Percentiles rank a stretch among this genome's conserved stretches.
Conservation (phyloP, 2,329 filamentous ascomycete species). For the Dothiorella sarmentorum region DNA sequence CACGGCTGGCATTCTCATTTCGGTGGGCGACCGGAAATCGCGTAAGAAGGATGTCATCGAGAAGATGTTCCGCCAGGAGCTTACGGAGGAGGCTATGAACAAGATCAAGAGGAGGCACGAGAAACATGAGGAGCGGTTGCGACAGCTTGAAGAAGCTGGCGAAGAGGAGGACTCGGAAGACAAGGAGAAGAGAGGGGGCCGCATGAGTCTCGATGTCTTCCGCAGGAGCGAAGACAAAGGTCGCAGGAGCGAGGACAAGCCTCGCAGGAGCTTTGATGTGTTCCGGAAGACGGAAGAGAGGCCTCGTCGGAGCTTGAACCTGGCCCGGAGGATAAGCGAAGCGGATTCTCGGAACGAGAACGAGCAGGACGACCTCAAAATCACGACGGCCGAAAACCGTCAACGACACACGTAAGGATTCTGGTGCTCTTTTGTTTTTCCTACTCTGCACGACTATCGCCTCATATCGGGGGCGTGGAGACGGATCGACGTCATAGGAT, state of each 20-base stretch:
- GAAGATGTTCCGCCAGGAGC: conserved; percentile 66
- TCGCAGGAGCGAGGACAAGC: neutral
- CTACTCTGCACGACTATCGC: neutral
- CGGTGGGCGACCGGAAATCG: conserved; percentile 66
- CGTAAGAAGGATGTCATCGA: conserved; percentile 79
- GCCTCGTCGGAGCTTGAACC: neutral
- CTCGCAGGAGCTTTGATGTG: conserved; percentile 3
- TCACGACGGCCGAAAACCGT: neutral
- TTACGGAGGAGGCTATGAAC: conserved; percentile 60
- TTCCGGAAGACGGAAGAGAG: neutral
- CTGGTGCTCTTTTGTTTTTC: neutral
- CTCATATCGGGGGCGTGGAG: neutral
- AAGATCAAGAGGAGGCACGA: conserved; percentile 14
- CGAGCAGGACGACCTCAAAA: neutral
- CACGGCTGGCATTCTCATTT: conserved; percentile 68
- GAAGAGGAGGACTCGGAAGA: neutral
- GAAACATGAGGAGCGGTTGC: conserved; percentile 12
- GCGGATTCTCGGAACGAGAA: neutral
- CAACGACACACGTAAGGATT: neutral
- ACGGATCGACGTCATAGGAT: too few relatives aligned
- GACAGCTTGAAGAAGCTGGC: neutral
- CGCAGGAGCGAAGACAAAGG: neutral
- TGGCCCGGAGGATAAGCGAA: neutral
- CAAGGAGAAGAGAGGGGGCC: neutral
- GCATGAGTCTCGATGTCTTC: conserved; percentile 2